phyloP scores from a whole-genome alignment of 139 green algal genomes.

The Penium margaritaceum region DNA sequence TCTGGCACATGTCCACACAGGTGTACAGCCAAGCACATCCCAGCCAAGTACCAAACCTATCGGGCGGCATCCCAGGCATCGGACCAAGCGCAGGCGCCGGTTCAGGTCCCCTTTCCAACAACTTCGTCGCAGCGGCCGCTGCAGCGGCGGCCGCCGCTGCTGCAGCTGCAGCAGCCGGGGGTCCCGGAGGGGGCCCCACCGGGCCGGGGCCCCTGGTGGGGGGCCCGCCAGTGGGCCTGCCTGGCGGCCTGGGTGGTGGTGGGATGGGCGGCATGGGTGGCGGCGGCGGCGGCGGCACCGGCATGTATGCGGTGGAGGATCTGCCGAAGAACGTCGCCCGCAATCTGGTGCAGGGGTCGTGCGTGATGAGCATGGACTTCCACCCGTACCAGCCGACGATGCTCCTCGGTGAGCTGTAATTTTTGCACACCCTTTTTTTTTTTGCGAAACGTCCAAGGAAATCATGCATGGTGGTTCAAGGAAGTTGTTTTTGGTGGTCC shows the following conservation, averaged over 20 bases:
- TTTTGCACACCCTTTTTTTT: not conserved
- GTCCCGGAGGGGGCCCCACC: not conserved
- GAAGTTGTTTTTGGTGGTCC: no score
- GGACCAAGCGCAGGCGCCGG: no score
- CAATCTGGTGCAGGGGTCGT: constrained; percentile 35
- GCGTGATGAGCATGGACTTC: constrained; percentile 45
- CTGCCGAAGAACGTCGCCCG: constrained; percentile 31
- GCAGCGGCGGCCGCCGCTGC: constrained; percentile 3
- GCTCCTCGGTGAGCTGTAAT: constrained; percentile 39
- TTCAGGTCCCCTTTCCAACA: no score
- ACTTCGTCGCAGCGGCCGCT: not conserved
- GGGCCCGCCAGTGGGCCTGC: no score
- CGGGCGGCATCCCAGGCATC: no score
- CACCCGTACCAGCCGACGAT: constrained; percentile 41
- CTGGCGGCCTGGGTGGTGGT: not conserved
- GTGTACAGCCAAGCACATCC: constrained; percentile 2
- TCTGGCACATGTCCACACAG: not conserved
- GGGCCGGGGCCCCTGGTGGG: not conserved
- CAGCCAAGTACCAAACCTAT: no score
- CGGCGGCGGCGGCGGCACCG: not conserved
- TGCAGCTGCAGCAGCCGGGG: constrained; percentile 6
- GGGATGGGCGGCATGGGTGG: not conserved
- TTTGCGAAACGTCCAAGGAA: no score
- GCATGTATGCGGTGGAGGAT: constrained; percentile 35
- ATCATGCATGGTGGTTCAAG: no score